These are phyloP conservation scores for Vaccinium macrocarpon DNA, from an alignment of 148 eudicot genomes.

Conservation along the genomic window DNA sequence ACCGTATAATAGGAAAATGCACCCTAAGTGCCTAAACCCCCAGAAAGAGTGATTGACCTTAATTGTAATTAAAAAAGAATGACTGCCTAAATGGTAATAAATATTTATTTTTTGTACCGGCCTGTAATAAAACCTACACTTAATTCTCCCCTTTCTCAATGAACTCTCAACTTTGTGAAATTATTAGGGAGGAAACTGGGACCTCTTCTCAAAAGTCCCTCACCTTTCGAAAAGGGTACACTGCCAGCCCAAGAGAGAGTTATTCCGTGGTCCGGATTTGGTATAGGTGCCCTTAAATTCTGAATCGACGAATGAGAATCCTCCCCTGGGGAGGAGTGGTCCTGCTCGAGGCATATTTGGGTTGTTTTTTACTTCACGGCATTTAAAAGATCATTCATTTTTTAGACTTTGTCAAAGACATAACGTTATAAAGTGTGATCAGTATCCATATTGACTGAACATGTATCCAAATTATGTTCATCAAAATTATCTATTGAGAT, in stretches of 20 bases:
- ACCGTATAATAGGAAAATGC: too few species aligned
- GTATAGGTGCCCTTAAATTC: not conserved
- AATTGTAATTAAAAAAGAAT: too few species aligned
- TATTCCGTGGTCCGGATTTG: not conserved
- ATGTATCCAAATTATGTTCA: too few species aligned
- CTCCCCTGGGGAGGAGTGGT: not conserved
- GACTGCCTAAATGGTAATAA: too few species aligned
- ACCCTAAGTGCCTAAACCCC: too few species aligned
- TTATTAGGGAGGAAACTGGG: not conserved
- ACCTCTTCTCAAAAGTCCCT: not conserved
- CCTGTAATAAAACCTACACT: too few species aligned
- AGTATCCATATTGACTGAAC: too few species aligned
- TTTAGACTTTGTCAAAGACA: not conserved
- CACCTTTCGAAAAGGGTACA: not conserved
- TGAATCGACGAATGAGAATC: not conserved
- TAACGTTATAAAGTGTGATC: too few species aligned
- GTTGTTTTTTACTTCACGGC: not conserved
- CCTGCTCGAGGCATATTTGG: not conserved
- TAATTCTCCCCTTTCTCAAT: too few species aligned
- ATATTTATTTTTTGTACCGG: too few species aligned
- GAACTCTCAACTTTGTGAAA: not conserved
- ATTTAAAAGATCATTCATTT: not conserved
- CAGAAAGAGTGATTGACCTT: too few species aligned
- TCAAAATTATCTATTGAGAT: too few species aligned
- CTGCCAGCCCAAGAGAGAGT: not conserved